Conservation (phyloP, 2,329 filamentous ascomycete genomes). For the Bisporella sp. region DNA sequence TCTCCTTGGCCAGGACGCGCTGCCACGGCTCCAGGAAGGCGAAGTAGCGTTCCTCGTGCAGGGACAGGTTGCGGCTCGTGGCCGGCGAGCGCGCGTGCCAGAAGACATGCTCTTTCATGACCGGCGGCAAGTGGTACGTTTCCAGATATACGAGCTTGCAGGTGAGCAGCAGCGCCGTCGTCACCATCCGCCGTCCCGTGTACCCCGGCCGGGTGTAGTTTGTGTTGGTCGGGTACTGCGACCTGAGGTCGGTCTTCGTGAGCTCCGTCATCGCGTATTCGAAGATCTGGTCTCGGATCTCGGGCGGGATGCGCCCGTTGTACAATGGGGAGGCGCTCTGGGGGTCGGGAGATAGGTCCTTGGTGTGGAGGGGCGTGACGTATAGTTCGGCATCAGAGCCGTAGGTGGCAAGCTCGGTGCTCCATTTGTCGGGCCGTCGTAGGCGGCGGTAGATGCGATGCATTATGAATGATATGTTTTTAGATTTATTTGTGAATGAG, state of each 20-base stretch:
- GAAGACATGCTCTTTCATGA: conserved; percentile 17
- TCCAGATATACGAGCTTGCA: conserved; percentile 18
- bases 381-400: too few relatives aligned
- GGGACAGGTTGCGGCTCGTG: too few relatives aligned
- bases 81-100: conserved; percentile 7
- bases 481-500: too few relatives aligned
- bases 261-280: conserved; percentile 15
- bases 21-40: conserved; percentile 7
- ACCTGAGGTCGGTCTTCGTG: conserved; percentile 1
- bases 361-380: too few relatives aligned
- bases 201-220: conserved; percentile 14
- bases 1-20: conserved; percentile 2
- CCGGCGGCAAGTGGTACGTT: conserved; percentile 16
- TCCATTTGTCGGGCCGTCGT: too few relatives aligned
- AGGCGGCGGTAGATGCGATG: too few relatives aligned
- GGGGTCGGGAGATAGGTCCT: conserved; percentile 1
- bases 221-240: not conserved
- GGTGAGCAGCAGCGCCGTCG: conserved; percentile 10
- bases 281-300: conserved; percentile 11
- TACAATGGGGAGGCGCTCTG: conserved; percentile 12
- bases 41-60: conserved; percentile 9
- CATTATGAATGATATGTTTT: too few relatives aligned
- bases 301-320: conserved; percentile 16
- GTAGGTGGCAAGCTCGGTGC: too few relatives aligned
- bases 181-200: conserved; percentile 6